Percentiles rank a stretch among this genome's conserved stretches.
Evolutionary conservation across 345 rosid species (phyloP).

Genomic region (Salix dunnii): DNA sequence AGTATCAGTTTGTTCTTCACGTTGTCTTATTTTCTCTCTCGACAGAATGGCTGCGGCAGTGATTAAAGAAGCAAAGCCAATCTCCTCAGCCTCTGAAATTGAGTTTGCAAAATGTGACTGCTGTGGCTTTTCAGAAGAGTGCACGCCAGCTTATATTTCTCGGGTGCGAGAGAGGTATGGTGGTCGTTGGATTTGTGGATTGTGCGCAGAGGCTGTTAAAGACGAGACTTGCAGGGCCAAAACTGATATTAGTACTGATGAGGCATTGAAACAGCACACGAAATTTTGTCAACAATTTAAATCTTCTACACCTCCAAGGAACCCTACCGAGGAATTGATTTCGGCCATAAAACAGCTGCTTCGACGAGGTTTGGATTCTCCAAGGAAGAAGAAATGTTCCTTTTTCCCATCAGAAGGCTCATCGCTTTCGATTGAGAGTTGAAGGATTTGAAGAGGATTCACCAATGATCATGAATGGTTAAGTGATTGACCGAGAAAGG

Average conservation of each 20-base stretch:
- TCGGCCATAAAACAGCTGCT: conserved; percentile 40
- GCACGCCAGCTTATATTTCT: conserved; percentile 55
- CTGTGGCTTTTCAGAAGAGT: conserved; percentile 71
- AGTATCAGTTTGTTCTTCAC: not conserved
- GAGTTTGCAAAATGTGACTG: conserved; percentile 61
- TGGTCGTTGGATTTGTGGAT: conserved; percentile 77
- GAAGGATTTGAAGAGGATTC: too few species aligned
- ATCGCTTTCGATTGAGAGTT: not conserved
- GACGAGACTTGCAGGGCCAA: conserved; percentile 47
- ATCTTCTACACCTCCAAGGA: conserved; percentile 32
- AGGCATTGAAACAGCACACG: conserved; percentile 60
- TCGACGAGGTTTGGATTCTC: conserved; percentile 39
- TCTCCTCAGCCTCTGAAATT: conserved; percentile 13
- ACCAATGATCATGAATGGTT: too few species aligned
- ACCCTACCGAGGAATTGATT: conserved; percentile 40
- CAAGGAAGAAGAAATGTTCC: conserved; percentile 20
- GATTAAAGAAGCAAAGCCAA: not conserved
- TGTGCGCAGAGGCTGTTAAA: conserved; percentile 66
- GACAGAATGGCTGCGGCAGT: not conserved
- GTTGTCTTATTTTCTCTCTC: too few species aligned
- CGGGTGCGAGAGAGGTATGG: conserved; percentile 45
- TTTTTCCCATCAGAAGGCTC: conserved; percentile 6
- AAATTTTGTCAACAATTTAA: conserved; percentile 51
- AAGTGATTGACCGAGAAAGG: too few species aligned
- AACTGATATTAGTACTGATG: conserved; percentile 36